Evolutionary conservation across 2,329 filamentous ascomycete genomes (phyloP), one percentile per base, ranked within the genome.

Genomic region (Penicillium sp.): DNA sequence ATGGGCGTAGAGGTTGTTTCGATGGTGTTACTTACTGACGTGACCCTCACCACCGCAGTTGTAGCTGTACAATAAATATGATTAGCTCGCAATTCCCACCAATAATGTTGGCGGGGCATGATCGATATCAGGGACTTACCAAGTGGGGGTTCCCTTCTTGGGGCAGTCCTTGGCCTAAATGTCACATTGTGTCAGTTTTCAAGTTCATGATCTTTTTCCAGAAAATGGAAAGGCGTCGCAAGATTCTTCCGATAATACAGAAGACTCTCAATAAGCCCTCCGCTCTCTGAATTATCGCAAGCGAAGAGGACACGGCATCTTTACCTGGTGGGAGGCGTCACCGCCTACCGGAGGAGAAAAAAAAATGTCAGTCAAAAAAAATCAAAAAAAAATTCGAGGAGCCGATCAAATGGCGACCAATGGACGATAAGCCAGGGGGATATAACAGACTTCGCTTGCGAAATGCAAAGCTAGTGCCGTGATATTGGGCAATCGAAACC

Each of bases 21-120:
- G 42, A 43, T 55, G 56, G 60, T 22, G 56, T 61, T 53, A 82
- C 87, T 81, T 83, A 91, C 89, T 92, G 80, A 94, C 89, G 79
- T 94, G 91, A 70, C 91, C 91, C 82, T 85, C 84, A 89, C 88
- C 86, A 79, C 88, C 88, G 78, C 90, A 93, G 85, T 92, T 92
- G 83, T 92, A 93, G 86, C 89, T 91, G 75, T 64, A 25, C 11
- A 52, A 38, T 30, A 53, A 14, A 19, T 48, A 13, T 28, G 11
- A 59, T 58, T 52, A 58, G 55, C 30, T 37, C 13, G 25, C 14
- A 22, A 65, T 65, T 52, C 54, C 52, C 33, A 55, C 51, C 1
- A 6, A 25, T 6, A 8, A 11, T 55, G 42, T 51, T 22, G 56
- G 19, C 56, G 43, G 37, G 40, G 33, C 40, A 54, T 28, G 57